A percentile compares a stretch with the other conserved stretches of the same genome.
Evolutionary conservation across 306 rosid genomes (phyloP).

Genomic region (Mimosa bimucronata): DNA sequence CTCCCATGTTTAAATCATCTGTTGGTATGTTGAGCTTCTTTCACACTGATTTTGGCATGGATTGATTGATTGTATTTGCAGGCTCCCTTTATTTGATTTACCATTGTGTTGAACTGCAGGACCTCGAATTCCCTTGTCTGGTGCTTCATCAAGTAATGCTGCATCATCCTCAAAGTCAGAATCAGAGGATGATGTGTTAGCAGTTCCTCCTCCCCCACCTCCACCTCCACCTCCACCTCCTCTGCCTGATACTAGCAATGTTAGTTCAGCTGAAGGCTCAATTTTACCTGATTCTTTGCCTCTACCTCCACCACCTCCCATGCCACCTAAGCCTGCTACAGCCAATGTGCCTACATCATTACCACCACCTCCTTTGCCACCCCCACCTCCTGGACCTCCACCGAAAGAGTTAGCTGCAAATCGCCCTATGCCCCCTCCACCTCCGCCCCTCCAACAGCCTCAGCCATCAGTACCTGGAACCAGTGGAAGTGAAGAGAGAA

Average conservation of each 20-base stretch:
- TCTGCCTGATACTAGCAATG: conserved; percentile 55
- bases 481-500: conserved; percentile 60
- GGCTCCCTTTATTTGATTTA: conserved; percentile 2
- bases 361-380: conserved; percentile 89
- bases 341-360: conserved; percentile 56
- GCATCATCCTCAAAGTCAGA: conserved; percentile 79
- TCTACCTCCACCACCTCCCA: conserved; percentile 96
- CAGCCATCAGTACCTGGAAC: conserved; percentile 80
- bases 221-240: conserved; percentile 59
- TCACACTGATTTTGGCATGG: conserved; percentile 27
- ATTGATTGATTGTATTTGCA: conserved; percentile 29
- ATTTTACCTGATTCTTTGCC: conserved; percentile 77
- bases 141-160: conserved; percentile 74
- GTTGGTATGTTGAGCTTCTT: conserved; percentile 61
- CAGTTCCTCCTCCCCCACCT: conserved; percentile 78
- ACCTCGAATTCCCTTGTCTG: conserved; percentile 89
- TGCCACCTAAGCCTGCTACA: conserved; percentile 82
- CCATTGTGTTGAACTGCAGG: conserved; percentile 60
- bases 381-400: conserved; percentile 98
- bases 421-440: conserved; percentile 69
- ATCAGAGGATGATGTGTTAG: conserved; percentile 64
- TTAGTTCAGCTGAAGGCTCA: conserved; percentile 62
- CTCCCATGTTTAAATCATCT: conserved; percentile 95
- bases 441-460: conserved; percentile 75
- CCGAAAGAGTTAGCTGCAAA: conserved; percentile 71